A percentile compares a stretch with the other conserved stretches of the same genome.
These are phyloP conservation scores for Monosporascus sp. DNA, from an alignment of 2,329 filamentous ascomycete species.

Conservation along the genomic window DNA sequence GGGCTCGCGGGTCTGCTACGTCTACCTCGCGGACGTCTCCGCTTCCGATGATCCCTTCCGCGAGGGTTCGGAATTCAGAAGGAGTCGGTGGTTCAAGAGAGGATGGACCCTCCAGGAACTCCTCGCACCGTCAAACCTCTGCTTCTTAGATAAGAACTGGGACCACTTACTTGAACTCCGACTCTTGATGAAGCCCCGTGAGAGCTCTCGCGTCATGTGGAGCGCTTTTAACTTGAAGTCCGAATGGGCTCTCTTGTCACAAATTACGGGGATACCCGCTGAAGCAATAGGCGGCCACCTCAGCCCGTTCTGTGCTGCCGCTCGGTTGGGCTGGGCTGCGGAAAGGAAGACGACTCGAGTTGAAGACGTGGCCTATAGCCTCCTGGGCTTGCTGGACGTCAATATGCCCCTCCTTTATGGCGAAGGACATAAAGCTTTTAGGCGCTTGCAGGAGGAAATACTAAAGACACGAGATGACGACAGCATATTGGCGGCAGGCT, in stretches of 20 bases:
- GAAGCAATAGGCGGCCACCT: background rate
- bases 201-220: too few relatives aligned
- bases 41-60: background rate
- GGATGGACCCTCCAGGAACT: conserved; percentile 9
- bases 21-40: background rate
- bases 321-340: conserved; percentile 4
- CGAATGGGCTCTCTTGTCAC: too few relatives aligned
- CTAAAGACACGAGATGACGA: too few relatives aligned
- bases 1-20: background rate
- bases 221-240: too few relatives aligned
- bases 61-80: background rate
- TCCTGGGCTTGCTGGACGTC: conserved; percentile 6
- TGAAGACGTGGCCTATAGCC: conserved; percentile 5
- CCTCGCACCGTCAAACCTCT: conserved; percentile 5
- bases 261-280: conserved; percentile 20
- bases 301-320: background rate
- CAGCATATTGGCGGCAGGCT: too few relatives aligned
- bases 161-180: too few relatives aligned
- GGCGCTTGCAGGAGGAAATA: background rate
- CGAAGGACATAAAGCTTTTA: conserved; percentile 5
- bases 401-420: conserved; percentile 5
- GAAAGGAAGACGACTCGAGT: background rate
- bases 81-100: conserved; percentile 2
- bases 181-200: too few relatives aligned
- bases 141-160: conserved; percentile 12